Conservation (phyloP, 306 rosid species). For the Datisca glomerata region DNA sequence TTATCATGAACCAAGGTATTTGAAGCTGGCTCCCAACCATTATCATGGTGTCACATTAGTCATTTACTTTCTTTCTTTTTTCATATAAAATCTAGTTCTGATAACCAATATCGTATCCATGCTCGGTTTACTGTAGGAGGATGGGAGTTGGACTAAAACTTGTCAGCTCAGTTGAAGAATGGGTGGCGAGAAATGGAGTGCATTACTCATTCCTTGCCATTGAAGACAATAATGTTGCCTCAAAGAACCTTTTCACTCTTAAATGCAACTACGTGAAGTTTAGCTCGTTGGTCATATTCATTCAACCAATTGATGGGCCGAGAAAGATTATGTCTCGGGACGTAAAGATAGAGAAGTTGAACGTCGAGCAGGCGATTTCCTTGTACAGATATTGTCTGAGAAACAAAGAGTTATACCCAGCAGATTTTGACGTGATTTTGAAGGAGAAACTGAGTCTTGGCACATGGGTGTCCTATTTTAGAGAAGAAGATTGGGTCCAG, state of each 20-base stretch:
- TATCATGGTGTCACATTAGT: no score
- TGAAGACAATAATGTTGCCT: slow-evolving; percentile 42
- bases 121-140: slow-evolving; percentile 13
- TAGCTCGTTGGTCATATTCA: slow-evolving; percentile 49
- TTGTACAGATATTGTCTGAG: slow-evolving; percentile 30
- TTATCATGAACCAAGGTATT: no score
- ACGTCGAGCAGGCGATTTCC: slow-evolving; percentile 37
- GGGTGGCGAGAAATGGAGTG: slow-evolving; percentile 62
- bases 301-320: slow-evolving; percentile 28
- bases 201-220: slow-evolving; percentile 49
- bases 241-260: slow-evolving; percentile 43
- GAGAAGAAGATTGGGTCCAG: slow-evolving; percentile 35
- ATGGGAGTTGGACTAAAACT: slow-evolving; percentile 51
- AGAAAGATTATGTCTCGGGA: slow-evolving; percentile 25
- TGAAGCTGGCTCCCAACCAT: no score
- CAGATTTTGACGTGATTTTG: slow-evolving; percentile 47
- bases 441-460: slow-evolving; percentile 59
- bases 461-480: slow-evolving; percentile 60
- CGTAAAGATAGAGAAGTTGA: slow-evolving; percentile 39
- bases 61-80: no score
- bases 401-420: slow-evolving; percentile 39
- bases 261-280: slow-evolving; percentile 47
- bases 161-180: slow-evolving; percentile 52
- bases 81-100: no score
- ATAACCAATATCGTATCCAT: no score